These are phyloP conservation scores for Erigeron philadelphicus DNA, from an alignment of 140 eudicot genomes.

Conservation along the genomic window DNA sequence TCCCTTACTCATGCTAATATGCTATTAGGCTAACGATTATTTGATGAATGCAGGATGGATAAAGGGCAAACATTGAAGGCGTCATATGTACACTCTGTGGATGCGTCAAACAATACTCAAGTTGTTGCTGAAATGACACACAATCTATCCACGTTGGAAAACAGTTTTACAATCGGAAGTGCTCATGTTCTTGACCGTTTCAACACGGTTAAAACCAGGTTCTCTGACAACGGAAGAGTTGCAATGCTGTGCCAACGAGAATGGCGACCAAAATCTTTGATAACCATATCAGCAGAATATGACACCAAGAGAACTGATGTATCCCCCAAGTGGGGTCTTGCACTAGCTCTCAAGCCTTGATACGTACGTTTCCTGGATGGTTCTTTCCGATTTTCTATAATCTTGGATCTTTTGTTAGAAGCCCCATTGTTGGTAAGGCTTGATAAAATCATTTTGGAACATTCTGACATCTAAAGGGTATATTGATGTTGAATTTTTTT, in stretches of 20 bases:
- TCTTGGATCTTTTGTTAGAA: conserved; percentile 23
- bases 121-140: conserved; percentile 76
- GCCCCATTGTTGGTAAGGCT: conserved; percentile 27
- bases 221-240: conserved; percentile 59
- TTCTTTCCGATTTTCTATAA: background rate
- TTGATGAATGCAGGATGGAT: conserved; percentile 50
- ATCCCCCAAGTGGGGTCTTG: conserved; percentile 58
- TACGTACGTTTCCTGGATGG: background rate
- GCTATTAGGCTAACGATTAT: conserved; percentile 10
- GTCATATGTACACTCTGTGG: conserved; percentile 63
- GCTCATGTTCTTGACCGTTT: conserved; percentile 50
- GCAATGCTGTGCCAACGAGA: conserved; percentile 65
- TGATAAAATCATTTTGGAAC: conserved; percentile 25
- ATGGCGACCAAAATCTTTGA: conserved; percentile 84
- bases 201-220: conserved; percentile 57
- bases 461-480: conserved; percentile 27
- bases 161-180: conserved; percentile 67
- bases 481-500: conserved; percentile 29
- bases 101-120: conserved; percentile 52
- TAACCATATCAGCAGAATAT: conserved; percentile 58
- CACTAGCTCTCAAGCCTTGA: conserved; percentile 70
- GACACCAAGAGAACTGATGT: conserved; percentile 50
- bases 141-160: conserved; percentile 41
- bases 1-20: background rate
- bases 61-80: conserved; percentile 75